A percentile compares a stretch with the other conserved stretches of the same genome.
phyloP scores from a whole-genome alignment of 129 eudicot genomes.

The Lactuca sativa region DNA sequence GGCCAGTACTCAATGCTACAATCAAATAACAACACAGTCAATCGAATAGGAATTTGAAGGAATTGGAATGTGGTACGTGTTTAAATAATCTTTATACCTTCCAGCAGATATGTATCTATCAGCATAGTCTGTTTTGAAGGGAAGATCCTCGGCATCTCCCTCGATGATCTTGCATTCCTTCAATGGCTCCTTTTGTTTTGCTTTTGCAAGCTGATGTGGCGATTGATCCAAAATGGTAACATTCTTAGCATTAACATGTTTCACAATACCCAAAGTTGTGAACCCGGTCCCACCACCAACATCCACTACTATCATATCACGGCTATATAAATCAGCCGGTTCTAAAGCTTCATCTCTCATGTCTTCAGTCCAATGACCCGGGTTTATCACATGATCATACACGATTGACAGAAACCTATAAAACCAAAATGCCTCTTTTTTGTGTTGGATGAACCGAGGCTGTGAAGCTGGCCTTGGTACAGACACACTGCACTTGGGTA shows the following conservation, averaged over 20 bases:
- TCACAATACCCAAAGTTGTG: slow-evolving; percentile 51
- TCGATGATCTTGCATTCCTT: slow-evolving; percentile 47
- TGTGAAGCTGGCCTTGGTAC: slow-evolving; percentile 49
- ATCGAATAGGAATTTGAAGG: no score
- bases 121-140: slow-evolving; percentile 44
- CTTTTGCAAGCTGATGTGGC: slow-evolving; percentile 53
- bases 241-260: slow-evolving; percentile 47
- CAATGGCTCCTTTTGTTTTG: slow-evolving; percentile 44
- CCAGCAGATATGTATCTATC: slow-evolving; percentile 52
- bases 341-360: slow-evolving; percentile 49
- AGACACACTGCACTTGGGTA: slow-evolving; percentile 40
- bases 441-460: slow-evolving; percentile 47
- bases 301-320: slow-evolving; percentile 41
- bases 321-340: slow-evolving; percentile 47
- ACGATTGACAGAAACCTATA: slow-evolving; percentile 45
- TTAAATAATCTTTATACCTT: slow-evolving; percentile 29
- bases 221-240: slow-evolving; percentile 51
- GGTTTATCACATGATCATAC: slow-evolving; percentile 47
- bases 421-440: slow-evolving; percentile 49
- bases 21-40: not conserved
- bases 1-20: slow-evolving; percentile 58
- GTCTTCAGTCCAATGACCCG: slow-evolving; percentile 50
- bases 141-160: slow-evolving; percentile 57
- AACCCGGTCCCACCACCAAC: slow-evolving; percentile 57
- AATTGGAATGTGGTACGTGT: no score